Conservation (phyloP, 2,329 filamentous ascomycete species). For the Neopestalotiopsis rosae region DNA sequence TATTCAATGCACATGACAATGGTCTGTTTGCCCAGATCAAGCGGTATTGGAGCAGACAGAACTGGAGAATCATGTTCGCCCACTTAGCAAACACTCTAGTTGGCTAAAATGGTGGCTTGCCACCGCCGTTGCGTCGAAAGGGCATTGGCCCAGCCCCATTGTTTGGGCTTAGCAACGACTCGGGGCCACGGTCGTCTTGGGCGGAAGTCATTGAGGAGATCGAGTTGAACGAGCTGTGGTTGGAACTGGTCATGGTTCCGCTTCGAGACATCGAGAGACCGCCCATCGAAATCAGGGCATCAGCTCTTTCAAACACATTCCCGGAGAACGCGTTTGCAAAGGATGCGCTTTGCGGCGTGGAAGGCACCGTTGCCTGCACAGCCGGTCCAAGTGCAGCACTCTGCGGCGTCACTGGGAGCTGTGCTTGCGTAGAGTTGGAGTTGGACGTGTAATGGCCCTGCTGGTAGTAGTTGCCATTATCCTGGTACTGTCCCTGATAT, state of each 20-base stretch:
- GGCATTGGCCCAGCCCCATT: slow-evolving; percentile 25
- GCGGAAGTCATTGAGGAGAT: slow-evolving; percentile 35
- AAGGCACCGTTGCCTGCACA: slow-evolving; percentile 86
- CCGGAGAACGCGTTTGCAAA: slow-evolving; percentile 61
- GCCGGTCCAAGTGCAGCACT: slow-evolving; percentile 89
- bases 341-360: slow-evolving; percentile 64
- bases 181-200: slow-evolving; percentile 34
- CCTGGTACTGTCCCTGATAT: slow-evolving; percentile 24
- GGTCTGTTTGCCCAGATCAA: background rate
- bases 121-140: slow-evolving; percentile 34
- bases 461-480: slow-evolving; percentile 30
- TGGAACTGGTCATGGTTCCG: slow-evolving; percentile 46
- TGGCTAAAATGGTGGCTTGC: slow-evolving; percentile 38
- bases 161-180: slow-evolving; percentile 35
- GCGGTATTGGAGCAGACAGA: background rate
- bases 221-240: slow-evolving; percentile 41
- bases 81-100: slow-evolving; percentile 17
- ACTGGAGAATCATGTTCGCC: background rate
- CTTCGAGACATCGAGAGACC: slow-evolving; percentile 62
- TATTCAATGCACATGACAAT: background rate
- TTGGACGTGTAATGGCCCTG: slow-evolving; percentile 40
- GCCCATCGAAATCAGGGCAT: slow-evolving; percentile 62
- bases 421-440: slow-evolving; percentile 37
- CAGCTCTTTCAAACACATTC: slow-evolving; percentile 65
- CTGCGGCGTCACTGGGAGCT: slow-evolving; percentile 82